Evolutionary conservation across 208 protist species (phyloP), one percentile per base, ranked within the genome.

Genomic region (Strigomonas culicis): DNA sequence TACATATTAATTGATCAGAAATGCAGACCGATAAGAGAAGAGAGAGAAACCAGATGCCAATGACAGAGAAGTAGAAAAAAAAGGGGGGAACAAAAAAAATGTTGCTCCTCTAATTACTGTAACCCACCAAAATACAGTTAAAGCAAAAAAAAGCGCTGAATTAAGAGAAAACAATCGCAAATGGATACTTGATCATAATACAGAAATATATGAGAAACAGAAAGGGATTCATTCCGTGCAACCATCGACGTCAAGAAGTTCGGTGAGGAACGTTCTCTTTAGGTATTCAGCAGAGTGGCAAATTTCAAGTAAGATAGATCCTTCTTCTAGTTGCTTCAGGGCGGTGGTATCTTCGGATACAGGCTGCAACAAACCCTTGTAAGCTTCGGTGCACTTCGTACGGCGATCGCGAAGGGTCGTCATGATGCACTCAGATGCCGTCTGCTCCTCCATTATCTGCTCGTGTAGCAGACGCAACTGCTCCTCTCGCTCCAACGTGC

Each of bases 1-100:
- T 59, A 66, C 13, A 66, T 19, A 28, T 66, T 31, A 32, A 8
- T 4, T 17, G n/a, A 66, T 49, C 0, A 63, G 41, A 11, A 63
- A 66, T 31, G 1, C 31, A 27, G 22, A 41, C 17, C 15, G 17
- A 11, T 27, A 30, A 31, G 17, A n/a, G 3, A 13, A 32, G 36
- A 68, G 22, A 32, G 30, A 2, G 22, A 43, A 24, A 25, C 24
- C 24, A 2, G 11, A 36, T 8, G 11, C 63, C 6, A 39, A 24
- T 47, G 21, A 39, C 7, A 39, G 46, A 11, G 27, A 36, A 36
- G 30, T 52, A 46, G 31, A 28, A 43, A 62, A 68, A 68, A 34
- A 34, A 41, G 36, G 36, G 36, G 6, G 8, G 6, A 41, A 41
- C 8, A 41, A 41, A 41, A 41, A 13, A 41, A 41, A 41, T 17